Conservation (phyloP, 2,329 filamentous ascomycete genomes). For the Paecilomyces fulvus region DNA sequence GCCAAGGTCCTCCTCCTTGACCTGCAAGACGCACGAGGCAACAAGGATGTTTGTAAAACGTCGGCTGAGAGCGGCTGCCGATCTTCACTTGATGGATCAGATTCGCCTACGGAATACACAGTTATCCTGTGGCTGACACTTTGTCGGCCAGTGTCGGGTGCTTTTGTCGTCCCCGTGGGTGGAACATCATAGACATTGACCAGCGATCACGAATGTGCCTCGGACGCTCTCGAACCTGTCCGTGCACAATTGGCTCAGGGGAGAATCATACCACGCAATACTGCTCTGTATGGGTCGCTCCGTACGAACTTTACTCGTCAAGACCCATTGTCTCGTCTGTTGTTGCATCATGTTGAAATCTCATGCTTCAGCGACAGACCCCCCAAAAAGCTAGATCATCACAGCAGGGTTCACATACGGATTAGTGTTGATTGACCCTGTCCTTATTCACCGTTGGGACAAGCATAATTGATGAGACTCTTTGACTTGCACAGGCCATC, state of each 20-base stretch:
- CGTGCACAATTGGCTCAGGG: background rate
- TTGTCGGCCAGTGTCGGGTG: too few relatives aligned
- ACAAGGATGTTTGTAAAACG: background rate
- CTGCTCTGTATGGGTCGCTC: background rate
- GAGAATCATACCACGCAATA: background rate
- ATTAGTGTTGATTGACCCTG: background rate
- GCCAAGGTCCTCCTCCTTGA: background rate
- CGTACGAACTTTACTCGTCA: background rate
- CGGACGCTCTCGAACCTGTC: background rate
- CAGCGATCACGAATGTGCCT: background rate
- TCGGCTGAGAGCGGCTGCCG: background rate
- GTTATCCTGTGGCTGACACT: too few relatives aligned
- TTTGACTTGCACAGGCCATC: background rate
- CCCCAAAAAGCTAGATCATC: background rate
- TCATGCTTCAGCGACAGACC: background rate
- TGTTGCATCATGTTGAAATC: background rate
- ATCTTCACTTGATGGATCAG: background rate
- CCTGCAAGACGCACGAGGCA: background rate
- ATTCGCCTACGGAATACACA: background rate
- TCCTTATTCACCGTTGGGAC: background rate
- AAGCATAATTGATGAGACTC: background rate
- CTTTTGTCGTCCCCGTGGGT: background rate
- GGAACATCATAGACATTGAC: background rate
- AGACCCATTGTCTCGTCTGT: background rate
- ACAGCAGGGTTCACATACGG: background rate